Base-by-base conservation (phyloP, 352 stramenopile genomes). In the Phytophthora megakarya region DNA sequence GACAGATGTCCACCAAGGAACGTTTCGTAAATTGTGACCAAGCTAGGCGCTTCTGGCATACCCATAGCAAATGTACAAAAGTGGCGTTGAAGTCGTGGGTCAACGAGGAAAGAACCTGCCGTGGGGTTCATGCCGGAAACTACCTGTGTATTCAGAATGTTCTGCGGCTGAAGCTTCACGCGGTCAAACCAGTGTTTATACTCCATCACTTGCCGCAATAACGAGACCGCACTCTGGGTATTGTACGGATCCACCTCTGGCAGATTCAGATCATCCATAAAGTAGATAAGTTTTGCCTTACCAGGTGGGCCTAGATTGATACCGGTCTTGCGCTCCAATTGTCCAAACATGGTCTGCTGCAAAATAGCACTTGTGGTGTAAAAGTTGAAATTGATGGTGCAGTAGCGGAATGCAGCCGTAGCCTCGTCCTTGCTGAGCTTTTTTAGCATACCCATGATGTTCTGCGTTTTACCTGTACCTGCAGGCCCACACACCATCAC, bases 311-410 rank as follows among this genome's bases (percentile, higher is more conserved):
- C 96, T 45, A 97, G 90, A 70, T 98, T 98, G 26, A 76, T 82
- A 37, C 93, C 96, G 2, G 91, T 98, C 65, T 98, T 98, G 43
- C 98, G 98, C 60, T 98, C 96, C 21, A 99, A 70, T 39, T 96
- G 89, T 0, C 89, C 75, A 32, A 92, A 91, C 92, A 99, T 98
- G 0, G 90, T 97, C 46, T 95, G 76, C 56, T 98, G 90, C 32
- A 99, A 76, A 19, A 97, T 96, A 3, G 81, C 78, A 33, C 93
- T 96, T 5, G 94, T 98, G 7, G 93, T 98, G 81, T 98, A 99
- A 60, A 98, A 99, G 77, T 99, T 98, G 54, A 99, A 98, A 74
- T 98, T 98, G 70, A 99, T 98, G 3, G 86, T 98, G 25, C 79
- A 87, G 62, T 88, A 97, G 16, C 86, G 76, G 51, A 97, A 88